These are phyloP conservation scores for Hyphodiscus sp. DNA, from an alignment of 2,329 filamentous ascomycete genomes.

Conservation along the genomic window DNA sequence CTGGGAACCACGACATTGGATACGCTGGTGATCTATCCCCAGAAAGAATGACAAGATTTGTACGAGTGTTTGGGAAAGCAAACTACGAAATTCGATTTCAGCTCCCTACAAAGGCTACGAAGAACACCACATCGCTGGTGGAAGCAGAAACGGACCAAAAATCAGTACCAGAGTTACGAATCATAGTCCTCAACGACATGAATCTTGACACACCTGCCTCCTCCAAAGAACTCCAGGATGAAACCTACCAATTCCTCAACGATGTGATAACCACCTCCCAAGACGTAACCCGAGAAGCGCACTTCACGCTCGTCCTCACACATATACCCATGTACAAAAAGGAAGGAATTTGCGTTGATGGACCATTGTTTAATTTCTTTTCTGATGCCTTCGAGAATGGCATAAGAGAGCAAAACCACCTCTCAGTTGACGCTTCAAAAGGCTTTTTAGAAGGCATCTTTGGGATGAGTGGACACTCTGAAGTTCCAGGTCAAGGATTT, in stretches of 20 bases:
- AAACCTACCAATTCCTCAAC: slow-evolving; percentile 74
- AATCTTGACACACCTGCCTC: slow-evolving; percentile 82
- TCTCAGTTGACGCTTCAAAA: slow-evolving; percentile 64
- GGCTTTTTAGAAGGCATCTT: slow-evolving; percentile 81
- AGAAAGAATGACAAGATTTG: slow-evolving; percentile 73
- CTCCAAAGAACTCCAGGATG: slow-evolving; percentile 58
- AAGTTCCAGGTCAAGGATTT: slow-evolving; percentile 52
- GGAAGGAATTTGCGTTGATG: slow-evolving; percentile 74
- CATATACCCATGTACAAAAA: slow-evolving; percentile 88
- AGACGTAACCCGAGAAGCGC: slow-evolving; percentile 53
- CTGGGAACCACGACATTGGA: slow-evolving; percentile 93
- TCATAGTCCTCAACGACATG: slow-evolving; percentile 87
- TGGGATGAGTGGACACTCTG: slow-evolving; percentile 60
- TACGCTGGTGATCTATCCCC: slow-evolving; percentile 86
- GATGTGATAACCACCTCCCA: slow-evolving; percentile 55
- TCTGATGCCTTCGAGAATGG: slow-evolving; percentile 57
- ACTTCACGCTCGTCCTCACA: slow-evolving; percentile 80
- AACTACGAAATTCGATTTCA: slow-evolving; percentile 85
- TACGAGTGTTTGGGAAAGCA: slow-evolving; percentile 74
- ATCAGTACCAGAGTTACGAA: slow-evolving; percentile 62
- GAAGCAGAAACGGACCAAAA: slow-evolving; percentile 39
- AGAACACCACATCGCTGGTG: slow-evolving; percentile 30
- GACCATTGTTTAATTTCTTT: slow-evolving; percentile 77
- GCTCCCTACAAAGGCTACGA: slow-evolving; percentile 40
- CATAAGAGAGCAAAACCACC: slow-evolving; percentile 85